Evolutionary conservation across 768 basidiomycete genomes (phyloP).

Genomic region (Podaxis sp.): DNA sequence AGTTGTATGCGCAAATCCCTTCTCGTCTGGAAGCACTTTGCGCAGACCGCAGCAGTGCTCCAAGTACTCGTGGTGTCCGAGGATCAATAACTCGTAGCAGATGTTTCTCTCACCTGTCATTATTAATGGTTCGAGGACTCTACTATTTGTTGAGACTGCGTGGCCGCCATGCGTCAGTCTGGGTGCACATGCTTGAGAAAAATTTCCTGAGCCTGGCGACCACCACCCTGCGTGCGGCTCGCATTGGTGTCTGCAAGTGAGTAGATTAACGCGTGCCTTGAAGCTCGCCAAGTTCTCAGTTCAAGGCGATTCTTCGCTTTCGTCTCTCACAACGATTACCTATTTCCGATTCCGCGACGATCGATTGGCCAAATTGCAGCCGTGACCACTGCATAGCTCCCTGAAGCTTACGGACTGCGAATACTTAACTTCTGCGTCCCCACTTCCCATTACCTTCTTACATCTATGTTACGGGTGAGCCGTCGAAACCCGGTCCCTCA

Average conservation of each 20-base stretch:
- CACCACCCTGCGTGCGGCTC: conserved; percentile 20
- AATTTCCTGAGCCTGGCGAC: conserved; percentile 19
- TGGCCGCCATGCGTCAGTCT: conserved; percentile 23
- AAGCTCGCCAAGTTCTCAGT: not conserved
- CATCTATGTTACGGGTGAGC: not conserved
- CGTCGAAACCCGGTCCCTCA: not conserved
- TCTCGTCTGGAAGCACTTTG: not conserved
- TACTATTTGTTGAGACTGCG: conserved; percentile 23
- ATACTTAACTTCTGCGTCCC: not conserved
- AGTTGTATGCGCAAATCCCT: not conserved
- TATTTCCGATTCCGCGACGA: conserved; percentile 33
- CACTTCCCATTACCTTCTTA: not conserved
- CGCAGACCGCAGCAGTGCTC: not conserved
- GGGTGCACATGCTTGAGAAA: conserved; percentile 22
- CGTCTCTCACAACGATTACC: conserved; percentile 16
- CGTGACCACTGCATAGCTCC: not conserved
- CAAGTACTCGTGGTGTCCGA: conserved; percentile 19
- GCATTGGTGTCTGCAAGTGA: conserved; percentile 16
- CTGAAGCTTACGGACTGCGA: not conserved
- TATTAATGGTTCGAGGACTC: conserved; percentile 17
- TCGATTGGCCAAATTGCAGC: conserved; percentile 18
- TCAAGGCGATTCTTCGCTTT: conserved; percentile 14
- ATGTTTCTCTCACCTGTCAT: conserved; percentile 11
- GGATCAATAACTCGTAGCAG: conserved; percentile 22
- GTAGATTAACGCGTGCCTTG: conserved; percentile 7